Conservation (phyloP, 352 stramenopile species). For the Pythium dissimile region DNA sequence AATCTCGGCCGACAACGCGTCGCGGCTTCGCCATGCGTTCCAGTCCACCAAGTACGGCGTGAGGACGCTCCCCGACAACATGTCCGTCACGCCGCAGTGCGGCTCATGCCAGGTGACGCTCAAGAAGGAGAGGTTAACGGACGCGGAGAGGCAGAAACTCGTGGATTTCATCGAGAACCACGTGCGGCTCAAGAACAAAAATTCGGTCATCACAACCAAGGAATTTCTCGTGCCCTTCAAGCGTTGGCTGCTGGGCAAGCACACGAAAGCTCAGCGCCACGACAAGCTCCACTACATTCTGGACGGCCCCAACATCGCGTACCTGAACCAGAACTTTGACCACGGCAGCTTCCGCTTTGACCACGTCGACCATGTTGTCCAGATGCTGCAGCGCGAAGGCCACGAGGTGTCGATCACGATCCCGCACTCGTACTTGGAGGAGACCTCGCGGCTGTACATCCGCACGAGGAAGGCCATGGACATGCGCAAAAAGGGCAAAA, state of each 20-base stretch:
- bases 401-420: conserved; percentile 82
- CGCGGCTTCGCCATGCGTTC: conserved; percentile 43
- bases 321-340: conserved; percentile 96
- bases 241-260: conserved; percentile 50
- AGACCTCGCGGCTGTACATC: conserved; percentile 59
- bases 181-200: conserved; percentile 35
- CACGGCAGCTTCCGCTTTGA: conserved; percentile 91
- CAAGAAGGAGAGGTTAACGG: conserved; percentile 39
- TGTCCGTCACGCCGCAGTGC: conserved; percentile 36
- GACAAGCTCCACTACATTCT: conserved; percentile 84
- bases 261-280: conserved; percentile 8
- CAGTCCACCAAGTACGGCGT: conserved; percentile 28
- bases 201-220: conserved; percentile 35
- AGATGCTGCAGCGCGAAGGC: conserved; percentile 74
- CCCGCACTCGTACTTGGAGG: conserved; percentile 56
- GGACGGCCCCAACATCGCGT: conserved; percentile 97
- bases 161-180: conserved; percentile 54
- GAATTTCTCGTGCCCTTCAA: conserved; percentile 64
- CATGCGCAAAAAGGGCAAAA: conserved; percentile 46
- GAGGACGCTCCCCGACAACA: conserved; percentile 38
- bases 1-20: conserved; percentile 43
- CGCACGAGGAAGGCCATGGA: conserved; percentile 46
- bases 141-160: conserved; percentile 41
- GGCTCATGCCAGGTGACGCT: conserved; percentile 35
- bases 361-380: conserved; percentile 92